Base-by-base conservation (phyloP, 2,329 filamentous ascomycete genomes). In the Camillea tinctor region DNA sequence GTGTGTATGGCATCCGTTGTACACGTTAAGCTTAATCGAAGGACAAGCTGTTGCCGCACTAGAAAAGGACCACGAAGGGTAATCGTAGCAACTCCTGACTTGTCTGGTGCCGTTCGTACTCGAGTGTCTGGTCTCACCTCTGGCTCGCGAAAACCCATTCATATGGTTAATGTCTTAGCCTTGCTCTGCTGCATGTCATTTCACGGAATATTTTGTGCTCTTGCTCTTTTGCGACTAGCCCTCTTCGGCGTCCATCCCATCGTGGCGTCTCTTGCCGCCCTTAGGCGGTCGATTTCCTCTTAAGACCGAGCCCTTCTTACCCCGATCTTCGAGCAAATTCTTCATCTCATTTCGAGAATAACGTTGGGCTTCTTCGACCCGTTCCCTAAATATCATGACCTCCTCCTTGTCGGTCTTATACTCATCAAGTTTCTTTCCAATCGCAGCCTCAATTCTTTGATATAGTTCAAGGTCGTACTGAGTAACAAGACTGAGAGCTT, bases 291-390 rank as follows among this genome's bases (percentile, higher is more conserved):
- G 58, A 11, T 79, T 79, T 30, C 79, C 80, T 58, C 78, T 77
- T 48, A 80, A 68, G 44, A 78, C 73, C 53, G 78, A 74, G 22
- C 82, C 77, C 79, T 80, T 83, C 75, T 84, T 82, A 51, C 83
- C 84, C 66, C 83, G 84, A 72, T 87, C 86, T 64, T 96, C 92
- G 57, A 90, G 84, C 66, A 93, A 73, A 57, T 86, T 83, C 80
- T 93, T 95, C 88, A 97, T 91, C 76, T 96, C 88, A 58, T 83
- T 85, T 54, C 90, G 86, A 0, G 93, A 90, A 58, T 91, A 82
- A 52, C 92, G 82, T 74, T 97, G 92, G 0, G 93, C 93, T 74
- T 96, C 92, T 59, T 91, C 88, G 0, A 96, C 91, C 1, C 91
- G 82, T 58, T 86, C 80, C 66, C 88, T 87, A 74, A 96, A 89